Conservation (phyloP, 495 filamentous ascomycete species). For the Penicillium lividum region DNA sequence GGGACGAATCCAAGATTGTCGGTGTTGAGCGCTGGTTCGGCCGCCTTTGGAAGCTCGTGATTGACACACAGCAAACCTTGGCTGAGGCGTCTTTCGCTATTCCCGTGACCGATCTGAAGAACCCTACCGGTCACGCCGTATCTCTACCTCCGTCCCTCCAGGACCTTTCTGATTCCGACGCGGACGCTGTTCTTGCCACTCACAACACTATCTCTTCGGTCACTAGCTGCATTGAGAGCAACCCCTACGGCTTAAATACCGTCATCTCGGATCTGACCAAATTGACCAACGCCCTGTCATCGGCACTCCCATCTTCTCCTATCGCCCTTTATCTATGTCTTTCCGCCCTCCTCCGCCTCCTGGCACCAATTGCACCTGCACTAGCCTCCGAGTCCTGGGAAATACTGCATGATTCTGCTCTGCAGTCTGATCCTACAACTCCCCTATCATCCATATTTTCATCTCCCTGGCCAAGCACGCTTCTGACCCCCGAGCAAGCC, state of each 20-base stretch:
- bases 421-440: slow-evolving; percentile 6
- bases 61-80: slow-evolving; percentile 33
- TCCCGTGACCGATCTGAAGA: slow-evolving; percentile 17
- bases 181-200: slow-evolving; percentile 59
- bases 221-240: slow-evolving; percentile 65
- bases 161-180: slow-evolving; percentile 49
- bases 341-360: slow-evolving; percentile 62
- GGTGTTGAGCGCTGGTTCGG: slow-evolving; percentile 79
- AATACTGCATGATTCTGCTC: slow-evolving; percentile 43
- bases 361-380: slow-evolving; percentile 76
- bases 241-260: slow-evolving; percentile 73
- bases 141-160: slow-evolving; percentile 32
- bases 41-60: slow-evolving; percentile 61
- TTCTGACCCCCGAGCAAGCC: slow-evolving; percentile 44
- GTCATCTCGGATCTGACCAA: slow-evolving; percentile 78
- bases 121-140: slow-evolving; percentile 23
- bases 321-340: slow-evolving; percentile 38
- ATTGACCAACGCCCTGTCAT: slow-evolving; percentile 66
- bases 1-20: slow-evolving; percentile 81
- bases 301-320: slow-evolving; percentile 35
- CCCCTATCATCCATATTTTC: slow-evolving; percentile 46
- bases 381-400: slow-evolving; percentile 81
- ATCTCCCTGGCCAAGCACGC: slow-evolving; percentile 52
- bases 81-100: slow-evolving; percentile 24
- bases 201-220: slow-evolving; percentile 69